Evolutionary conservation across 768 basidiomycete genomes (phyloP).

Genomic region (Mycena vitilis): DNA sequence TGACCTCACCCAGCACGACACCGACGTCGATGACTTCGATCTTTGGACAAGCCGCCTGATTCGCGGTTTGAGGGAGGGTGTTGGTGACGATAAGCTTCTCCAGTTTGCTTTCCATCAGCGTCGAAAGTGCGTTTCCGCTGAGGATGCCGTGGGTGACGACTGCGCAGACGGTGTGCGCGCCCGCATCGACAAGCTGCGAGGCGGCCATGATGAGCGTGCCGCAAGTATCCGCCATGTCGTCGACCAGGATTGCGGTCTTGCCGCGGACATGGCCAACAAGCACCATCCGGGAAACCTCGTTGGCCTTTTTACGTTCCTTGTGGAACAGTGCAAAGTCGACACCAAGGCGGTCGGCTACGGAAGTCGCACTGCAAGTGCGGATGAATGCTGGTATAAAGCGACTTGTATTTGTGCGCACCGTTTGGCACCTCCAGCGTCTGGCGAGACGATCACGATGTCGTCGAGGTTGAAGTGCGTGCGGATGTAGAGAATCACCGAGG

Average conservation of each 20-base stretch:
- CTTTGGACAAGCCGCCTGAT: conserved; percentile 77
- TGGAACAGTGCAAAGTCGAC: conserved; percentile 99
- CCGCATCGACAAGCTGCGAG: conserved; percentile 87
- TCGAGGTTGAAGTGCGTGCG: conserved; percentile 88
- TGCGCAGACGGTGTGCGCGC: conserved; percentile 86
- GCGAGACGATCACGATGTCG: conserved; percentile 94
- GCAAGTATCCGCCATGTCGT: conserved; percentile 98
- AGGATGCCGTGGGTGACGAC: conserved; percentile 97
- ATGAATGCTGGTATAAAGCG: conserved; percentile 7
- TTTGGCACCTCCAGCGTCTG: conserved; percentile 98
- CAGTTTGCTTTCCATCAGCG: conserved; percentile 78
- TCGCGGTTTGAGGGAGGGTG: conserved; percentile 89
- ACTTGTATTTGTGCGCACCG: conserved; percentile 62
- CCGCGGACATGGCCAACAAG: conserved; percentile 94
- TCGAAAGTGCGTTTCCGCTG: conserved; percentile 87
- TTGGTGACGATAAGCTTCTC: conserved; percentile 98
- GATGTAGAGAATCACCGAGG: conserved; percentile 94
- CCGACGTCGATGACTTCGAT: conserved; percentile 96
- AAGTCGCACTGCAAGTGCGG: conserved; percentile 78
- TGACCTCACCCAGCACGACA: conserved; percentile 83
- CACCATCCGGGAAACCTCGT: conserved; percentile 93
- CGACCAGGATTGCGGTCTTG: conserved; percentile 93
- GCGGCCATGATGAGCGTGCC: conserved; percentile 94
- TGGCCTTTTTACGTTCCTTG: conserved; percentile 97
- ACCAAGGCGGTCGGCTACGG: conserved; percentile 94